Conservation (phyloP, 2,329 filamentous ascomycete species). For the Verticillium nonalfalfae region DNA sequence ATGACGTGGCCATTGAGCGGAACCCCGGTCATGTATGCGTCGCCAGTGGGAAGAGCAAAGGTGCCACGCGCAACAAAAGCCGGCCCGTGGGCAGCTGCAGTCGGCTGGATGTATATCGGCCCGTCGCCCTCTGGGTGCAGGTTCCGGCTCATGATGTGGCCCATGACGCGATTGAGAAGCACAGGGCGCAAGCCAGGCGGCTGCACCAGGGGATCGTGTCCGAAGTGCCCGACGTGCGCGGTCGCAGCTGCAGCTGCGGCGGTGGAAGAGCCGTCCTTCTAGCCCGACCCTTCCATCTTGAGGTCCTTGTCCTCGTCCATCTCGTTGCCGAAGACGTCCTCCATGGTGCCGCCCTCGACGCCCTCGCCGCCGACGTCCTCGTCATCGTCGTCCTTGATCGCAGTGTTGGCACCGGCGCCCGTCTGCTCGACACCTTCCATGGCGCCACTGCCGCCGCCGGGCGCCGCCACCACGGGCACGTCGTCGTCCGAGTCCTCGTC, state of each 20-base stretch:
- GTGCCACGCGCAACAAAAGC: neutral
- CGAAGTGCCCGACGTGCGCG: neutral
- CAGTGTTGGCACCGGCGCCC: constrained; percentile 26
- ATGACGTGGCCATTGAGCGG: neutral
- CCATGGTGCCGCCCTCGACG: constrained; percentile 42
- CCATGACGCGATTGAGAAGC: neutral
- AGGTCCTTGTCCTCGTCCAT: constrained; percentile 53
- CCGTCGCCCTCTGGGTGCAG: neutral
- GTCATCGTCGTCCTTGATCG: constrained; percentile 6
- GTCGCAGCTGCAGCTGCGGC: neutral
- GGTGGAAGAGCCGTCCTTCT: neutral
- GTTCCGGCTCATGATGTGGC: neutral
- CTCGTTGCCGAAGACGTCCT: constrained; percentile 49
- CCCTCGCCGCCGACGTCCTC: constrained; percentile 39
- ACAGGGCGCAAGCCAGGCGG: no score
- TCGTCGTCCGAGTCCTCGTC: constrained; percentile 36
- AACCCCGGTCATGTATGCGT: neutral
- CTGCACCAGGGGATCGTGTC: neutral
- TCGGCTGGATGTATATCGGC: neutral
- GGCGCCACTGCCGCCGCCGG: constrained; percentile 28
- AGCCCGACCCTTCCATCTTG: constrained; percentile 22
- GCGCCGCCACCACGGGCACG: constrained; percentile 28
- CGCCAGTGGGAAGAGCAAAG: neutral
- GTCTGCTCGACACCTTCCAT: constrained; percentile 42
- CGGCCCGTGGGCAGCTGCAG: neutral